Conservation (phyloP, 805 yeast genomes). For the Kuraishia molischiana region DNA sequence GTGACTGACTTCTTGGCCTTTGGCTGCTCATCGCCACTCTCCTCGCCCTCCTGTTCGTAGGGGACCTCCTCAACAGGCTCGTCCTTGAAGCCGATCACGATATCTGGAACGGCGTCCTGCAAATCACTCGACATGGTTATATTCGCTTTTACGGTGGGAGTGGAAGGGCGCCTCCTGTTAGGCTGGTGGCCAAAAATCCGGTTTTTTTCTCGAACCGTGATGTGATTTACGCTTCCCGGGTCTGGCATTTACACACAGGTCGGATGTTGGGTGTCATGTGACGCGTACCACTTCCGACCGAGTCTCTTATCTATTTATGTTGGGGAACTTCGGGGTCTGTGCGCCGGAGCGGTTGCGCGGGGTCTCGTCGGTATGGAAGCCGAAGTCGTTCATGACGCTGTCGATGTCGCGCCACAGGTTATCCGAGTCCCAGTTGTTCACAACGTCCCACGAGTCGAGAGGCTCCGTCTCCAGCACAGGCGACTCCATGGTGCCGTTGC, state of each 20-base stretch:
- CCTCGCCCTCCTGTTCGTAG: constrained; percentile 19
- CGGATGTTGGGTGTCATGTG: no score
- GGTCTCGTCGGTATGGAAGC: constrained; percentile 53
- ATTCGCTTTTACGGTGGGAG: no score
- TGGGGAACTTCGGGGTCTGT: neutral
- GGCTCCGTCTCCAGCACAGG: constrained; percentile 21
- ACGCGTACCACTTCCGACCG: no score
- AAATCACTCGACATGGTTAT: constrained; percentile 35
- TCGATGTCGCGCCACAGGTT: constrained; percentile 76
- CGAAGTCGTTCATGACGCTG: constrained; percentile 85
- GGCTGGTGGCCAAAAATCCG: no score
- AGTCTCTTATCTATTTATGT: neutral
- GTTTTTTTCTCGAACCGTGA: no score
- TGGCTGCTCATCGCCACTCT: constrained; percentile 23
- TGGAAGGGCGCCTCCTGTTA: no score
- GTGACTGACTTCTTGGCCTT: constrained; percentile 64
- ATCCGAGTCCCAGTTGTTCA: constrained; percentile 33
- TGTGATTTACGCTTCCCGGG: no score
- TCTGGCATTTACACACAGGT: no score
- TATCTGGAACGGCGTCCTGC: constrained; percentile 78
- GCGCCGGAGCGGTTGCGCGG: neutral
- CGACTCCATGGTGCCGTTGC: constrained; percentile 11
- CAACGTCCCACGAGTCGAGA: constrained; percentile 29
- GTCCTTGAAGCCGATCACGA: constrained; percentile 55
- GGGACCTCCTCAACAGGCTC: constrained; percentile 23